Base-by-base conservation (phyloP, 352 stramenopile genomes). In the Blastocystis sp. region DNA sequence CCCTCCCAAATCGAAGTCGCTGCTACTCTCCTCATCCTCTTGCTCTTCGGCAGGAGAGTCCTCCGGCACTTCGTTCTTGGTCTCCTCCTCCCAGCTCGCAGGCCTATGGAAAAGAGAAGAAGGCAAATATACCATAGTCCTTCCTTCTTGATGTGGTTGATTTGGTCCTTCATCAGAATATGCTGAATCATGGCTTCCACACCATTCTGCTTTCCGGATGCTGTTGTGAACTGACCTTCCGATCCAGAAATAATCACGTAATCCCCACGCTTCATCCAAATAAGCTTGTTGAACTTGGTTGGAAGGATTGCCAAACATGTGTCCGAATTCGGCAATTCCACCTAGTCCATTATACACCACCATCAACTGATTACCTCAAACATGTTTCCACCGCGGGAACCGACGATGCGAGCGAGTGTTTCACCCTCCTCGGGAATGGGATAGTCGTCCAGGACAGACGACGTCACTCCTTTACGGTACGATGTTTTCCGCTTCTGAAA, bases 101-200 rank as follows among this genome's bases (percentile, higher is more conserved):
- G 91, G 91, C 91, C 91, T 93, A 76, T 38, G 48, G 29, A 38
- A 44, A 16, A 59, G 8, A 8, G 4, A 14, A 29, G n/a, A 7
- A 72, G 18, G 2, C 24, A 69, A 44, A 48, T 16, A 77, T 77
- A 77, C 95, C 95, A 98, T 2, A 97, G 89, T 27, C 91, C 90
- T 84, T 95, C 96, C 51, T 89, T 89, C 89, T 96, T 96, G 38
- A 98, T 91, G 89, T 98, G 94, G 87, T 97, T 97, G 65, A 98
- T 94, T 90, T 98, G 95, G 86, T 98, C 95, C 86, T 97, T 97
- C 90, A 97, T 97, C 42, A 98, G 87, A 90, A 98, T 97, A 87
- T 97, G 94, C 88, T 94, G 91, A 67, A 98, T 92, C 61, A 93
- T 93, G 48, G 91, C 94, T 53, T 91, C 94, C 56, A 96, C 92